Evolutionary conservation across 306 rosid species (phyloP), one percentile per base, ranked within the genome.

Genomic region (Dalbergia cultrata): DNA sequence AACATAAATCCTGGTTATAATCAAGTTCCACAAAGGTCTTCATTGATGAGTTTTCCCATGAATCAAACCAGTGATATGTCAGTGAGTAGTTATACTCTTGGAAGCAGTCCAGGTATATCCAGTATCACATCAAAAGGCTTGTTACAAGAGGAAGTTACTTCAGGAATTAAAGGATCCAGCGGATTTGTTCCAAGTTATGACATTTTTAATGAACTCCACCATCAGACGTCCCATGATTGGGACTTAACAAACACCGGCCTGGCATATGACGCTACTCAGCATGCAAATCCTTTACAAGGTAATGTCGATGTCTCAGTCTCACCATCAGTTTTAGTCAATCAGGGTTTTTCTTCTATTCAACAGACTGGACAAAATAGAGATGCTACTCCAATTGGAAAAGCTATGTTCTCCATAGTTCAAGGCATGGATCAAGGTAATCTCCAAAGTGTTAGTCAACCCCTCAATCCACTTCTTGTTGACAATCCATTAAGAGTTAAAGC

Each of bases 181-280:
- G 91, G 89, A 53, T 88, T 89, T 62, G 53, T 57, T 70, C 77
- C 84, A 26, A 89, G 87, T 83, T 93, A 86, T 75, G 96, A 91
- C 70, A 90, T 90, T 37, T 93, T 89, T 45, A 87, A 90, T 58
- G 98, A 89, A 67, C 76, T 91, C 74, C 81, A 83, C n/a, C 90
- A 86, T 76, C 95, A 81, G 21, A 95, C 91, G 60, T 58, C 98
- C 68, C 86, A 95, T 70, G 91, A 89, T 57, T 92, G 98, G 98
- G 91, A 84, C 76, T 57, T 89, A 60, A 86, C 89, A 63, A 90
- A 89, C 58, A 75, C 79, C 1, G 89, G 93, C 47, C 80, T 90
- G 72, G 80, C 89, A n/a, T 93, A 83, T 26, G 89, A 87, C 78
- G 75, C 86, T 54, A 84, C 94, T 57, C 99, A 87, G 72, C 90